These are phyloP conservation scores for Trichoderma afroharzianum DNA, from an alignment of 2,329 filamentous ascomycete genomes.

Conservation along the genomic window DNA sequence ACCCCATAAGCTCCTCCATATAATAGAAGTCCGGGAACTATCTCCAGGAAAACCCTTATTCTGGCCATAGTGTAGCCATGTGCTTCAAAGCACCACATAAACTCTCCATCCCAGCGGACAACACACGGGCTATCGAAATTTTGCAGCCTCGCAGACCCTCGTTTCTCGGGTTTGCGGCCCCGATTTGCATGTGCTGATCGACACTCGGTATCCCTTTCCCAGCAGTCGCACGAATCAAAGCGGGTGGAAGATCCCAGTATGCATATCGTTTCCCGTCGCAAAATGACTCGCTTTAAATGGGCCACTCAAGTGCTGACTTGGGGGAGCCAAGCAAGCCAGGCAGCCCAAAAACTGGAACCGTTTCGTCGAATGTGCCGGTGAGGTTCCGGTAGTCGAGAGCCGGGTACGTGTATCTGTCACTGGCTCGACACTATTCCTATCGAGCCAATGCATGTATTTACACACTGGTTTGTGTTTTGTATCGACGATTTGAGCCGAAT, in stretches of 20 bases:
- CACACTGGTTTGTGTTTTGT: no score
- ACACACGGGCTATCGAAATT: background rate
- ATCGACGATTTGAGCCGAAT: background rate
- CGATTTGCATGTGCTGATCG: constrained; percentile 9
- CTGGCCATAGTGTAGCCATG: background rate
- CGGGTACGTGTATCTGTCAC: background rate
- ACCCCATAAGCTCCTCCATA: background rate
- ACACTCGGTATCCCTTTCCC: background rate
- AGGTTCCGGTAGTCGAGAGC: background rate
- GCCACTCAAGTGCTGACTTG: background rate
- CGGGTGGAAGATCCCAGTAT: background rate
- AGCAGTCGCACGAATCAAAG: constrained; percentile 2
- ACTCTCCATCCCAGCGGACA: background rate
- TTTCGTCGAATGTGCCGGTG: background rate
- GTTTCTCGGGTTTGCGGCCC: background rate
- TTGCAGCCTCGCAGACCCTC: background rate
- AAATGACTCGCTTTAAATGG: constrained; percentile 7
- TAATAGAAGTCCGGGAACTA: background rate
- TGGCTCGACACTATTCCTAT: background rate
- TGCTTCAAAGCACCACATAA: background rate
- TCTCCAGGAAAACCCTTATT: background rate
- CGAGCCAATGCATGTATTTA: background rate
- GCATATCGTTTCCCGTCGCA: constrained; percentile 5
- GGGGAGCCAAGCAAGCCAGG: background rate
- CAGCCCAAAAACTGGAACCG: background rate